phyloP scores from a whole-genome alignment of 2,329 filamentous ascomycete species.

The Diaporthe australafricana region DNA sequence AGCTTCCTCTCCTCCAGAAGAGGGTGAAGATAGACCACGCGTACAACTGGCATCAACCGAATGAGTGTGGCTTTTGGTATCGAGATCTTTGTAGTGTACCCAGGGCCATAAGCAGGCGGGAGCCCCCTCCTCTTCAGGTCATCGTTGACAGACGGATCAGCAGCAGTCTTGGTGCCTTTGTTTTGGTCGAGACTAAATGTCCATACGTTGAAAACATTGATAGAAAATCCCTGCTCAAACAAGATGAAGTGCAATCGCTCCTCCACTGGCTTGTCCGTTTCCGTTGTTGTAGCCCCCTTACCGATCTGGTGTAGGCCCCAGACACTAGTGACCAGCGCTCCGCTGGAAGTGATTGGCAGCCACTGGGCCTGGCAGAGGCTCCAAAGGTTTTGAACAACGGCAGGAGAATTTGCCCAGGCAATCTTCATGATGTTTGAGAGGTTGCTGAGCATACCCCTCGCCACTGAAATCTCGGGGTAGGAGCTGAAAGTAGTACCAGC shows the following conservation, averaged over 20 bases:
- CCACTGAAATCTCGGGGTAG: neutral
- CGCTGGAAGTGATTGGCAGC: conserved; percentile 2
- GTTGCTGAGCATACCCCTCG: neutral
- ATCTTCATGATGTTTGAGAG: neutral
- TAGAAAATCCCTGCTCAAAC: neutral
- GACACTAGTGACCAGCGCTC: neutral
- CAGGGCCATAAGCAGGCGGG: conserved; percentile 1
- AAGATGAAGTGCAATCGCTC: neutral
- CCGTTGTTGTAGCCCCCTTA: no score
- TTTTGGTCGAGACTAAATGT: neutral
- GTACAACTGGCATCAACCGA: neutral
- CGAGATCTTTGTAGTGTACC: neutral
- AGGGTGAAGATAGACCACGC: neutral
- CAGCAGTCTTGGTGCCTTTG: conserved; percentile 5
- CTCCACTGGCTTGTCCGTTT: neutral
- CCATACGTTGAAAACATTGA: neutral
- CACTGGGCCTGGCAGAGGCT: neutral
- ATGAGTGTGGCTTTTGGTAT: neutral
- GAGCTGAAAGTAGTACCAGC: neutral
- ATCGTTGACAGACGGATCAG: neutral
- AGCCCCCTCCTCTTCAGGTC: neutral
- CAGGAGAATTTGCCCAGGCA: neutral
- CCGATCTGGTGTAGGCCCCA: neutral
- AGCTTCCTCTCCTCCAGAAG: neutral
- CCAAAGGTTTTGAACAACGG: neutral